Base-by-base conservation (phyloP, 352 stramenopile species). In the Phytophthora brassicae region DNA sequence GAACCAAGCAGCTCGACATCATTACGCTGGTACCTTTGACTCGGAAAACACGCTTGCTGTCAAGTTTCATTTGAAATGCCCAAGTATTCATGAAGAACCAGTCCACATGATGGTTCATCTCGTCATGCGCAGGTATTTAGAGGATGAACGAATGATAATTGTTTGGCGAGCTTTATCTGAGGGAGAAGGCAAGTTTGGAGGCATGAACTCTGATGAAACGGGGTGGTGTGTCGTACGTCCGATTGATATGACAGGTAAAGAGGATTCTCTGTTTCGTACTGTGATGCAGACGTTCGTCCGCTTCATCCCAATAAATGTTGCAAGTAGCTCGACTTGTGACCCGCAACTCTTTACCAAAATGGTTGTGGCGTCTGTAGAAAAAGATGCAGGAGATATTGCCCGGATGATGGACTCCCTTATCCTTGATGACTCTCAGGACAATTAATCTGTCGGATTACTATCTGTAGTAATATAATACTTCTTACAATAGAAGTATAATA, bases 151-250 rank as follows among this genome's bases (percentile, higher is more conserved):
- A 2, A 70, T 85, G 63, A 70, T 85, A 55, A 24, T 85, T 4
- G 74, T 86, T 26, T 89, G 79, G 79, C 74, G 76, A n/a, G 64
- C 64, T 1, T 48, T 80, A 20, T 73, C 67, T 0, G 63, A 85
- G 24, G 72, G 74, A 13, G 66, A 72, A 44, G 55, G 66, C 1
- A 41, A 60, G 22, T 64, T 70, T 33, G 64, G 53, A 41, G 71
- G 69, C 0, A 72, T 84, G 46, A 74, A 72, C 50, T 84, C 75
- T 22, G 75, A 88, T 42, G 76, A 88, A 22, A 86, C 74, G 0
- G 76, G 75, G 0, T 86, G 79, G 79, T 75, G 71, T 24, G 54
- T 84, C 6, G 65, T 81, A 5, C 69, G 68, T 9, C 57, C 56
- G 9, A 59, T 38, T 9, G 12, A 47, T 29, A n/a, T 31, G 6